Base-by-base conservation (phyloP, 2,329 filamentous ascomycete genomes). In the Parastagonospora nodorum region DNA sequence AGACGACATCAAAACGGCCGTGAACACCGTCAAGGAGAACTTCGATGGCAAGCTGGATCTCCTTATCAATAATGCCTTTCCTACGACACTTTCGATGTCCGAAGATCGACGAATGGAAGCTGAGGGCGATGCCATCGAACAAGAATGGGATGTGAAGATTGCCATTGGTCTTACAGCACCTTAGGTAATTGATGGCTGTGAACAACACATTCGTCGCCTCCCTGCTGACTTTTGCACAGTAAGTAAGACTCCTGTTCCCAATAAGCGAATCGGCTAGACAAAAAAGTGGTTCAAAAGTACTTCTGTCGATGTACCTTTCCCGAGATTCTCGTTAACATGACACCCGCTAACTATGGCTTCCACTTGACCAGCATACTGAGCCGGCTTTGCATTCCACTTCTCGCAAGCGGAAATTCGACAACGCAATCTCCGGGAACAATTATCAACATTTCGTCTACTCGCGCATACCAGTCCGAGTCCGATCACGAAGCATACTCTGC, bases 401-500 rank as follows among this genome's bases (percentile, higher is more conserved):
- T 74, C 11, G 48, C 57, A 16, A 51, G 50, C 10, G 61, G 60
- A 2, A 46, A 44, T 14, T 63, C 53, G 11, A 60, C 60, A 1
- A 28, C 53, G 12, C 49, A 40, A 8, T 66, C 61, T 1, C 68
- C 66, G 1, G 69, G 69, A 12, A 71, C 63, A 3, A 69, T 74
- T 16, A 72, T 82, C 47, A 76, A 81, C 58, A 75, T 83, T 30
- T 79, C 78, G 0, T 80, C 78, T 1, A 82, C 80, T 6, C 73
- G 80, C 24, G 80, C 79, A 0, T 65, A 75, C 39, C 79, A 81
- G 69, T 73, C 75, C 33, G 80, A 82, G 61, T 62, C 73, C 0
- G 71, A 80, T 46, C 78, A 79, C 49, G 80, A 82, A 63, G 75
- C 74, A 1, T 82, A 82, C 49, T 76, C 77, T 1, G 69, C 79